Conservation (phyloP, 2,329 filamentous ascomycete species). For the Fusarium miscanthi region DNA sequence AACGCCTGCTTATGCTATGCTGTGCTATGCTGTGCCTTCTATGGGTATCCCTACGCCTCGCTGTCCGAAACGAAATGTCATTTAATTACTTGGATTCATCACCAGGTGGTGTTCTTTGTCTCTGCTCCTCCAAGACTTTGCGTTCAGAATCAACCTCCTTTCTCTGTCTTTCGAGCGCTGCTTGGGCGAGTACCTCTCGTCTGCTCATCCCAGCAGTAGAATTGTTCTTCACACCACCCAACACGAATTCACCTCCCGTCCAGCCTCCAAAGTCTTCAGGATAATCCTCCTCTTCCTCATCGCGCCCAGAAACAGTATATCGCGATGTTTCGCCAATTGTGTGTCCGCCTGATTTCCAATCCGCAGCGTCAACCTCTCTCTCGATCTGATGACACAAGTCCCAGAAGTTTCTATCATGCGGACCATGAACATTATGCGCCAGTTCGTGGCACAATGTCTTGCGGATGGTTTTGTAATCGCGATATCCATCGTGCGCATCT, state of each 20-base stretch:
- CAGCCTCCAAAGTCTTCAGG: slow-evolving; percentile 76
- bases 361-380: slow-evolving; percentile 81
- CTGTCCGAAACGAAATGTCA: background rate
- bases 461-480: slow-evolving; percentile 91
- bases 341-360: slow-evolving; percentile 79
- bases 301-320: slow-evolving; percentile 65
- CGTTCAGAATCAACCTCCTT: slow-evolving; percentile 49
- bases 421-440: slow-evolving; percentile 87
- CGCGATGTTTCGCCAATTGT: slow-evolving; percentile 73
- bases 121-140: slow-evolving; percentile 47
- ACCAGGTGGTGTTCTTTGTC: slow-evolving; percentile 33
- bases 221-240: slow-evolving; percentile 67
- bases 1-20: slow-evolving; percentile 11
- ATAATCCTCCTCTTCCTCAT: slow-evolving; percentile 60
- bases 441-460: slow-evolving; percentile 96
- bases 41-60: slow-evolving; percentile 24
- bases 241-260: slow-evolving; percentile 82
- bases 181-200: slow-evolving; percentile 77
- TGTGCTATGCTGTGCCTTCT: background rate
- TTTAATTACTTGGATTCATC: slow-evolving; percentile 41
- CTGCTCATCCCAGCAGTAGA: slow-evolving; percentile 66
- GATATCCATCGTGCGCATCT: slow-evolving; percentile 92
- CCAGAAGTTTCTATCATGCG: slow-evolving; percentile 92
- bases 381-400: slow-evolving; percentile 88
- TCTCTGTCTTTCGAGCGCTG: slow-evolving; percentile 51